Percentiles rank a stretch among this genome's conserved stretches.
Conservation (phyloP, 179 eudicot genomes). For the Pouteria campechiana region DNA sequence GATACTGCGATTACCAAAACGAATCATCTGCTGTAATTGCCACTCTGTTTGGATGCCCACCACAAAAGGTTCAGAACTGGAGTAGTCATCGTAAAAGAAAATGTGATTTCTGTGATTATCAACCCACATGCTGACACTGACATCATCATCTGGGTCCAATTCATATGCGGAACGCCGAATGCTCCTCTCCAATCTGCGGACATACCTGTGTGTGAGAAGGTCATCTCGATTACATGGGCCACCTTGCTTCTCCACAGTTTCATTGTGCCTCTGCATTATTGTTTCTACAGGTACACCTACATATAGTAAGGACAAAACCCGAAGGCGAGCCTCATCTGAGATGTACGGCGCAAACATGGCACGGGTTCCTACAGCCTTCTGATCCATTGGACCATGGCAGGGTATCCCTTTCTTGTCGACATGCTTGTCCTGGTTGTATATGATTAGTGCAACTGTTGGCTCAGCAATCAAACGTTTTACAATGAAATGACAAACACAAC, state of each 20-base stretch:
- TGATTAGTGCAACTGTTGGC: conserved; percentile 79
- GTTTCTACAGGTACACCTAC: conserved; percentile 90
- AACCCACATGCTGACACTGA: conserved; percentile 78
- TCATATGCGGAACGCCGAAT: conserved; percentile 70
- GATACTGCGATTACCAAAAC: conserved; percentile 72
- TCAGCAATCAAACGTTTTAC: conserved; percentile 86
- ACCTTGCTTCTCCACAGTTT: conserved; percentile 83
- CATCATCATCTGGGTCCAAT: conserved; percentile 74
- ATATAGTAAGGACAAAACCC: conserved; percentile 61
- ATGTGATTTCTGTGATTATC: conserved; percentile 55
- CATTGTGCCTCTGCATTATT: conserved; percentile 84
- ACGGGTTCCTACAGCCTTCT: conserved; percentile 75
- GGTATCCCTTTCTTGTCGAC: conserved; percentile 74
- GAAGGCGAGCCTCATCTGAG: conserved; percentile 86
- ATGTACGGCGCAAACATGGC: conserved; percentile 97
- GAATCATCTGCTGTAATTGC: conserved; percentile 96
- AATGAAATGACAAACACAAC: conserved; percentile 87
- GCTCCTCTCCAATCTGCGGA: conserved; percentile 82
- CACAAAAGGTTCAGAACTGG: conserved; percentile 56
- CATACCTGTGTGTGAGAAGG: conserved; percentile 82
- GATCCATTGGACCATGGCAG: conserved; percentile 92
- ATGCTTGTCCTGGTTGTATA: conserved; percentile 83
- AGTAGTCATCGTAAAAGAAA: conserved; percentile 75
- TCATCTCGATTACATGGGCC: conserved; percentile 90
- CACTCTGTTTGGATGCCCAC: conserved; percentile 92